A percentile compares a stretch with the other conserved stretches of the same genome.
Conservation (phyloP, 1,139 yeast species). For the Protomyces arabidopsidicola region DNA sequence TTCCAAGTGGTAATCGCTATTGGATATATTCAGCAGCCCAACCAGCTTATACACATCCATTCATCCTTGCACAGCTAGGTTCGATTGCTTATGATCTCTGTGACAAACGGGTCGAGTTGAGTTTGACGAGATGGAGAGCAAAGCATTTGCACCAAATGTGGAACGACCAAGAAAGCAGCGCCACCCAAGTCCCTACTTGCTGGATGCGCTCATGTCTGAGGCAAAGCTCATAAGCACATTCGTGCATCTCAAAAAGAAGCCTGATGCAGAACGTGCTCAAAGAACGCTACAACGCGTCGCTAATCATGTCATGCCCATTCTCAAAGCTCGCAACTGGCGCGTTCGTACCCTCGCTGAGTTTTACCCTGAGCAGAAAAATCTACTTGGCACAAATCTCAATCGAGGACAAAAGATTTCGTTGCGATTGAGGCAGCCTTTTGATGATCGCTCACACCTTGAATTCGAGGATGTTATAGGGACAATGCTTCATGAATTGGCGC, state of each 20-base stretch:
- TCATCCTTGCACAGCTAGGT: no score
- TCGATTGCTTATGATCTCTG: no score
- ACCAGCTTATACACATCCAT: no score
- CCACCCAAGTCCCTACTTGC: no score
- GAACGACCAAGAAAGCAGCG: no score
- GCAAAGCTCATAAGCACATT: slow-evolving; percentile 1
- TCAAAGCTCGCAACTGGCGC: slow-evolving; percentile 60
- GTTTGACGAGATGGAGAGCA: no score
- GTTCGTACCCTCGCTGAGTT: slow-evolving; percentile 75
- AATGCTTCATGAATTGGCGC: slow-evolving; percentile 82
- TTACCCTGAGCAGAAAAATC: slow-evolving; percentile 62
- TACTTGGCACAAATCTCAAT: slow-evolving; percentile 83
- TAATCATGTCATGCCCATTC: slow-evolving; percentile 52
- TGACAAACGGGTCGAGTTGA: no score
- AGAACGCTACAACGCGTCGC: slow-evolving; percentile 12
- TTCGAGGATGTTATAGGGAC: slow-evolving; percentile 71
- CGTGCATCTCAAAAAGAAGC: slow-evolving; percentile 11
- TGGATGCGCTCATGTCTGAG: neutral
- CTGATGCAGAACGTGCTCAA: slow-evolving; percentile 7
- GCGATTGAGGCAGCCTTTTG: slow-evolving; percentile 56
- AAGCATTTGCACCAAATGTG: no score
- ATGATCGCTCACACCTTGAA: slow-evolving; percentile 59
- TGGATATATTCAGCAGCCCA: no score
- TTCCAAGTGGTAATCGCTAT: no score
- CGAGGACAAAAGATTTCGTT: slow-evolving; percentile 70